phyloP scores from a whole-genome alignment of 306 rosid species.

The Gleditsia sinensis region DNA sequence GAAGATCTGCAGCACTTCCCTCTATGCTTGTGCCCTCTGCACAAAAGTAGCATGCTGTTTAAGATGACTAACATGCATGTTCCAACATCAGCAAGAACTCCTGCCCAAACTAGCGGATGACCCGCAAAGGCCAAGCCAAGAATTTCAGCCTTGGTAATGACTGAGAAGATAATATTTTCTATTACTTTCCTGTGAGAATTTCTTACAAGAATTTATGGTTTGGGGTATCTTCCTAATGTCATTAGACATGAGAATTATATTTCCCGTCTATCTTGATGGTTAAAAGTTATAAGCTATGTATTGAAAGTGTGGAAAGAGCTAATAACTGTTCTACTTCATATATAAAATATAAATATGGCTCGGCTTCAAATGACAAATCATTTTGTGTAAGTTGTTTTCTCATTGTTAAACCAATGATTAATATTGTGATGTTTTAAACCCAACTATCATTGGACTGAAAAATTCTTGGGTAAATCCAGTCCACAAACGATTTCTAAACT shows the following conservation, averaged over 20 bases:
- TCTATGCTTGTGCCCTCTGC: constrained; percentile 41
- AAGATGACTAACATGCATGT: constrained; percentile 84
- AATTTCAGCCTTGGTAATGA: constrained; percentile 61
- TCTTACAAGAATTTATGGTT: constrained; percentile 74
- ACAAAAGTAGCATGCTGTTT: constrained; percentile 87
- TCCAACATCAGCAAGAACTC: constrained; percentile 96
- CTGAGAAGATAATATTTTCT: constrained; percentile 64
- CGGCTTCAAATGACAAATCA: background rate
- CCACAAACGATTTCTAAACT: too few species aligned
- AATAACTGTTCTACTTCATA: background rate
- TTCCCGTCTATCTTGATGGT: constrained; percentile 68
- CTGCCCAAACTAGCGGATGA: constrained; percentile 97
- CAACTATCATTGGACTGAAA: too few species aligned
- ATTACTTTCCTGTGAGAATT: constrained; percentile 61
- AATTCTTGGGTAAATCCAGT: too few species aligned
- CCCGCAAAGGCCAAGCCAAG: constrained; percentile 83
- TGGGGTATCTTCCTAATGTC: constrained; percentile 84
- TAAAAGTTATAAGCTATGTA: background rate
- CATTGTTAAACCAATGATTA: background rate
- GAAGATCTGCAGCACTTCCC: constrained; percentile 54
- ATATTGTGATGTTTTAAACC: background rate
- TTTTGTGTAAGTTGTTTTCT: background rate
- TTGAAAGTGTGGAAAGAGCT: background rate
- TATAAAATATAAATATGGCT: background rate
- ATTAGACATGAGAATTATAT: constrained; percentile 83